Conservation (phyloP, 176 grass and related monocot species). For the Guadua angustifolia region DNA sequence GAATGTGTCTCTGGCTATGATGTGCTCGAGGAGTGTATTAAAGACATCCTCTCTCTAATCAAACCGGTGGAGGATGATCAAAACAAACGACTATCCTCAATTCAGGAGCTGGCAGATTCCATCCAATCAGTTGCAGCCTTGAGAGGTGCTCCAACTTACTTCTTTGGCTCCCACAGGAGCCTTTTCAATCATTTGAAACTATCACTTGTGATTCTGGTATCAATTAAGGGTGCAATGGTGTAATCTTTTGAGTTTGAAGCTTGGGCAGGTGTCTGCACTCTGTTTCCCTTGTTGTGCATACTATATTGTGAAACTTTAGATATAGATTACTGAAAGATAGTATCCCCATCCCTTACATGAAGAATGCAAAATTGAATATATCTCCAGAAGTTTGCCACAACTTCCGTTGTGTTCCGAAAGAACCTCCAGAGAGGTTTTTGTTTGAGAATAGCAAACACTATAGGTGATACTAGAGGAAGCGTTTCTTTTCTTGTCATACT, state of each 20-base stretch:
- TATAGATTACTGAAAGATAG: constrained; percentile 4
- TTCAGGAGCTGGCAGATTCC: constrained; percentile 61
- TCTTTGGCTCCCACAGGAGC: not conserved
- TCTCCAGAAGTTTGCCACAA: not conserved
- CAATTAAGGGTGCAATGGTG: constrained; percentile 19
- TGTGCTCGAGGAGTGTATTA: constrained; percentile 54
- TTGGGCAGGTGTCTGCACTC: constrained; percentile 4
- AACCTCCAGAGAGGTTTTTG: constrained; percentile 5
- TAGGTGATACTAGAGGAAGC: not conserved
- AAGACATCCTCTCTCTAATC: constrained; percentile 68
- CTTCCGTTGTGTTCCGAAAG: constrained; percentile 9
- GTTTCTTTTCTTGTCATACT: not conserved
- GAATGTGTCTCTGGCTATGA: constrained; percentile 5
- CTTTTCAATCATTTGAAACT: constrained; percentile 1
- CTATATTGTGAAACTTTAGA: not conserved
- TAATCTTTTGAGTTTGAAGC: constrained; percentile 23
- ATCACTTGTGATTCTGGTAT: not conserved
- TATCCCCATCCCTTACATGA: not conserved
- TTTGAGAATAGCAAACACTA: constrained; percentile 5
- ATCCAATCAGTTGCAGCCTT: constrained; percentile 49
- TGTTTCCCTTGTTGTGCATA: constrained; percentile 20
- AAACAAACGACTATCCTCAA: constrained; percentile 48
- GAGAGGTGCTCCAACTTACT: constrained; percentile 46
- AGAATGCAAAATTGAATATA: not conserved
- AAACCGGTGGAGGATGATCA: constrained; percentile 66